A percentile compares a stretch with the other conserved stretches of the same genome.
Conservation (phyloP, 257 asterid species). For the Nicotiana tomentosiformis region DNA sequence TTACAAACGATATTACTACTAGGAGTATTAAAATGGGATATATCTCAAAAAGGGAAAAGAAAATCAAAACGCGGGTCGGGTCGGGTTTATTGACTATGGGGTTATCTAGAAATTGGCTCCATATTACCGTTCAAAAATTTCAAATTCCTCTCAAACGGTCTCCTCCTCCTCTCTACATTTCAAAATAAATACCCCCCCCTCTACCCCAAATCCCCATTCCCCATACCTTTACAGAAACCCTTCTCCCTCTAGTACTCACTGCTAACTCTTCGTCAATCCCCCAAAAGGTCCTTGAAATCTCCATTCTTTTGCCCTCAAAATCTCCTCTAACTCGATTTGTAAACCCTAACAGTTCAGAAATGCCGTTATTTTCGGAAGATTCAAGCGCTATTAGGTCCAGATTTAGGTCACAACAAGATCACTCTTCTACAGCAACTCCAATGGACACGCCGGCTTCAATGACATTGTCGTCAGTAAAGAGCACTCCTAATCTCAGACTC, state of each 20-base stretch:
- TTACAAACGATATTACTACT: no score
- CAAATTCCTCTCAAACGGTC: constrained; percentile 10
- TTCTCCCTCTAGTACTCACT: neutral
- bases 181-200: neutral
- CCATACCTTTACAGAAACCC: neutral
- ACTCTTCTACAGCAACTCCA: constrained; percentile 12
- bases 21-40: no score
- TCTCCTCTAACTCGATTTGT: neutral
- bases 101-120: neutral
- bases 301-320: neutral
- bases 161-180: neutral
- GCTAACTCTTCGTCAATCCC: no score
- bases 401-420: constrained; percentile 45
- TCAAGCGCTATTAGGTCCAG: constrained; percentile 57
- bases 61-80: no score
- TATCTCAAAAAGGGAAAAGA: no score
- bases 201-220: neutral
- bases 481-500: constrained; percentile 50
- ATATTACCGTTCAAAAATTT: constrained; percentile 8
- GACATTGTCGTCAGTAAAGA: constrained; percentile 30
- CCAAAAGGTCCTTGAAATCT: neutral
- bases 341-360: constrained; percentile 8
- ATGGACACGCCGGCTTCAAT: constrained; percentile 27
- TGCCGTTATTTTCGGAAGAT: constrained; percentile 57
- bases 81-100: no score